Base-by-base conservation (phyloP, 352 stramenopile genomes). In the Pythium folliculosum region DNA sequence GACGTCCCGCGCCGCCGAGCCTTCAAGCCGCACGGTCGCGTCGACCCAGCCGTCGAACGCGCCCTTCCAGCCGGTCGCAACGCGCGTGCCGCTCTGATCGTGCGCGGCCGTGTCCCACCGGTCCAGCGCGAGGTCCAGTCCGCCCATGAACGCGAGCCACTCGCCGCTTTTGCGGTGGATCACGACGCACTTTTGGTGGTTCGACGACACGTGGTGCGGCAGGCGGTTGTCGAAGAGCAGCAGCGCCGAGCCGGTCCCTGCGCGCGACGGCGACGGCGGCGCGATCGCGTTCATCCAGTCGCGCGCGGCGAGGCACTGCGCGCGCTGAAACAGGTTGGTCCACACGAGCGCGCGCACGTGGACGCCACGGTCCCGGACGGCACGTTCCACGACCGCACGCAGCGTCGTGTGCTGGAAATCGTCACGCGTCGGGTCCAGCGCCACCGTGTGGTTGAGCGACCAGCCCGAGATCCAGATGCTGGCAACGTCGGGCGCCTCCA, bases 31-130 rank as follows among this genome's bases (percentile, higher is more conserved):
- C 12, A 84, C 55, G n/a, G 78, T 61, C 0, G 54, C 66, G 40
- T 91, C 83, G 2, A 89, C 40, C 81, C 79, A 91, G 7, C 82
- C 80, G 22, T 85, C 62, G 51, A 75, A 72, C 8, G 30, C 40
- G 14, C 52, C 49, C 17, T 48, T 45, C 19, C 72, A 72, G 21
- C 73, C 73, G 40, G 70, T 65, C 13, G 62, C 53, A 6, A 32
- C 53, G 40, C 8, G 73, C 56, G 1, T 77, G 71, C 38, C 86
- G 32, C 37, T 57, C 66, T 9, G 80, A 67, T 90, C 72, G 64
- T 89, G 78, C 8, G 67, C 63, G 19, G 77, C 69, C 19, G 78
- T 85, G 57, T 90, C 79, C 81, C 83, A 91, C 5, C 83, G 81
- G 51, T 90, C 74, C n/a, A 69, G 69, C 19, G 70, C 77, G 25